Percentiles rank a stretch among this genome's conserved stretches.
Evolutionary conservation across 2,329 filamentous ascomycete genomes (phyloP).

Genomic region (Aspergillus floridensis): DNA sequence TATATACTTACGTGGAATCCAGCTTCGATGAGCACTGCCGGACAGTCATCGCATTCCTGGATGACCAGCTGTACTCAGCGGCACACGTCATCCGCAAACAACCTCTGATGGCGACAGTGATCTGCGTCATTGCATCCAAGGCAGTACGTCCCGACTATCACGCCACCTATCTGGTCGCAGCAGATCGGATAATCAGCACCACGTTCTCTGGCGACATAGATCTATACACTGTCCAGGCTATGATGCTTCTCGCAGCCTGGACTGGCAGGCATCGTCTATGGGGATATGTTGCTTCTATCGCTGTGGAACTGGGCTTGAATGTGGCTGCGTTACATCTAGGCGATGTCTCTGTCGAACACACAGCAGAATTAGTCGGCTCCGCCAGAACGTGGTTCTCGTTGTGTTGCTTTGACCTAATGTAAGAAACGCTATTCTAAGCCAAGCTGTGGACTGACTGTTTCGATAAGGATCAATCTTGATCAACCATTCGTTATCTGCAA

Average conservation of each 20-base stretch:
- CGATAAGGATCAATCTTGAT: neutral
- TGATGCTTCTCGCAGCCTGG: conserved; percentile 1
- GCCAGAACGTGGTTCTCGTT: conserved; percentile 6
- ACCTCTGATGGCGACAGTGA: neutral
- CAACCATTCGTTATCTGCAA: neutral
- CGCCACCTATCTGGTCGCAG: neutral
- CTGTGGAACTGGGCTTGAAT: neutral
- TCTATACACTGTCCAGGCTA: neutral
- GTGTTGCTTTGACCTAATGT: conserved; percentile 7
- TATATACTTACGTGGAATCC: neutral
- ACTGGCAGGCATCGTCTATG: neutral
- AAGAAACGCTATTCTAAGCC: neutral
- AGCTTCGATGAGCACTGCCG: conserved; percentile 4
- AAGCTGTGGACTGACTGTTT: neutral
- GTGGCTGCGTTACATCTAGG: neutral
- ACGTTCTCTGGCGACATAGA: conserved; percentile 1
- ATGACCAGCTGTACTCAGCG: neutral
- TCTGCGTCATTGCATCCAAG: neutral
- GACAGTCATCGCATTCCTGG: conserved; percentile 1
- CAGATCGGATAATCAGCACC: neutral
- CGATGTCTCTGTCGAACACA: neutral
- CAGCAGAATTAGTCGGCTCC: neutral
- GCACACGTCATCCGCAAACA: neutral
- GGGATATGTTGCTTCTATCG: neutral
- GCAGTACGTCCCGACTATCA: neutral